Evolutionary conservation across 768 basidiomycete species (phyloP).

Genomic region (Xerocomellus chrysenteron): DNA sequence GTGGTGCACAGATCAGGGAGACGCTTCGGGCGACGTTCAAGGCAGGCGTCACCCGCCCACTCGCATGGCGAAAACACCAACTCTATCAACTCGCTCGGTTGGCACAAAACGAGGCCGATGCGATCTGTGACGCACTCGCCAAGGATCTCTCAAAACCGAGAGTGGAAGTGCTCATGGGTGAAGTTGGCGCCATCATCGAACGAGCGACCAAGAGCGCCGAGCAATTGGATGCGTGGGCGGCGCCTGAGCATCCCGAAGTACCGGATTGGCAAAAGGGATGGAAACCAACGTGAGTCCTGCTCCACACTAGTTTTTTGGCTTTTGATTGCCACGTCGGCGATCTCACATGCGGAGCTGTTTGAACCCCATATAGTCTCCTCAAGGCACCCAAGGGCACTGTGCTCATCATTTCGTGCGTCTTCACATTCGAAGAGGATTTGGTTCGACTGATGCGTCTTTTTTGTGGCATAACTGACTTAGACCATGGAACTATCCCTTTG

Average conservation of each 20-base stretch:
- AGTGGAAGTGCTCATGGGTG: slow-evolving; percentile 36
- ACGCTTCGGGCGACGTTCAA: slow-evolving; percentile 48
- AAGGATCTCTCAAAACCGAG: slow-evolving; percentile 52
- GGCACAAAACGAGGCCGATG: slow-evolving; percentile 59
- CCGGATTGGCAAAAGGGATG: slow-evolving; percentile 45
- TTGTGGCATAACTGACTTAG: slow-evolving; percentile 28
- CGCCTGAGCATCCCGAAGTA: slow-evolving; percentile 40
- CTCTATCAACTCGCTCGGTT: slow-evolving; percentile 61
- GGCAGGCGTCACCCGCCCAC: slow-evolving; percentile 46
- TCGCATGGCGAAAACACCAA: slow-evolving; percentile 64
- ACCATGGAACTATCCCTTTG: slow-evolving; percentile 68
- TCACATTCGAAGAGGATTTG: background rate
- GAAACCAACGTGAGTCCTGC: slow-evolving; percentile 42
- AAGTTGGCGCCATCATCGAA: slow-evolving; percentile 45
- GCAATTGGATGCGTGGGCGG: slow-evolving; percentile 59
- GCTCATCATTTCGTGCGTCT: slow-evolving; percentile 56
- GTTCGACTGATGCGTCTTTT: background rate
- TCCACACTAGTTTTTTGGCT: too few species aligned
- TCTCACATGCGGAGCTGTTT: background rate
- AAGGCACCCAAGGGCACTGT: slow-evolving; percentile 62
- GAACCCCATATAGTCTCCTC: slow-evolving; percentile 32
- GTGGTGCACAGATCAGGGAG: slow-evolving; percentile 32
- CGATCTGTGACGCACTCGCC: slow-evolving; percentile 43
- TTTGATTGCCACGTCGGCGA: background rate
- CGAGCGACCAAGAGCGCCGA: slow-evolving; percentile 44